Conservation (phyloP, 345 rosid species). For the Melaleuca quinquenervia region DNA sequence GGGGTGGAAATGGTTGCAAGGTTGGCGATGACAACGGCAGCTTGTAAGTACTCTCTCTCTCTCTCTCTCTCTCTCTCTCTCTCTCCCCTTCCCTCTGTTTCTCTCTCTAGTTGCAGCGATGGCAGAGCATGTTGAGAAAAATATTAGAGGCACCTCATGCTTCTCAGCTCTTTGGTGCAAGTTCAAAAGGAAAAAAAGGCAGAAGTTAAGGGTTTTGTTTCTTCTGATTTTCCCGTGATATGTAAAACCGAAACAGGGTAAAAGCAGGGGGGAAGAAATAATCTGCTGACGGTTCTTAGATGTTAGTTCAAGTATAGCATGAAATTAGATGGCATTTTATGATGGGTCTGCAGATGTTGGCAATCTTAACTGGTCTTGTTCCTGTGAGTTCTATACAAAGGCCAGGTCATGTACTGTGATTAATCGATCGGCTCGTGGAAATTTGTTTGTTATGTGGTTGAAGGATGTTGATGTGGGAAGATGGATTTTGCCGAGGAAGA, state of each 20-base stretch:
- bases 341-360: neutral
- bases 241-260: neutral
- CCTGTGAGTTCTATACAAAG: neutral
- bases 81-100: neutral
- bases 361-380: neutral
- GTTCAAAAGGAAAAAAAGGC: neutral
- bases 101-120: neutral
- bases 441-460: constrained; percentile 1
- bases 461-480: constrained; percentile 99
- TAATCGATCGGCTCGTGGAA: neutral
- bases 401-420: neutral
- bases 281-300: neutral
- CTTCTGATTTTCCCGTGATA: neutral
- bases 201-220: neutral
- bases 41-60: constrained; percentile 59
- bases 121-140: neutral
- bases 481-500: constrained; percentile 87
- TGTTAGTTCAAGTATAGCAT: neutral
- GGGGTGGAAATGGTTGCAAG: constrained; percentile 98
- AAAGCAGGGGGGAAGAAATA: neutral
- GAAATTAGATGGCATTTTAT: neutral
- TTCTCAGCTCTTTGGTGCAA: neutral
- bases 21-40: constrained; percentile 97
- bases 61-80: neutral
- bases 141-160: neutral